Conservation (phyloP, 2,329 filamentous ascomycete species). For the Aspergillus carbonarius region DNA sequence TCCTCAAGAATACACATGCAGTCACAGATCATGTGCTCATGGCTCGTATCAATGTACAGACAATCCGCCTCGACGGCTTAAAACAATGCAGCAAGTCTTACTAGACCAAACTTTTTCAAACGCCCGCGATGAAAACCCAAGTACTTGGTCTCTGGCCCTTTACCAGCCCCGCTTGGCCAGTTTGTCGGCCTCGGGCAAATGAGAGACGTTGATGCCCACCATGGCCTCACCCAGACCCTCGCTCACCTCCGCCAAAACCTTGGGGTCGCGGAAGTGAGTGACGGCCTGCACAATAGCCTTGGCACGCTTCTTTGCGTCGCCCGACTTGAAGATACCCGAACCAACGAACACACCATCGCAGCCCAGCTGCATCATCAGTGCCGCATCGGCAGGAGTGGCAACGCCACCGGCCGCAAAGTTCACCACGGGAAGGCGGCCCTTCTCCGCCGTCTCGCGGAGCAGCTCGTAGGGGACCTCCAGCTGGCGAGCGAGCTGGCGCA, state of each 20-base stretch:
- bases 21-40: conserved; percentile 13
- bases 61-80: not conserved
- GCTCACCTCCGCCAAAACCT: conserved; percentile 82
- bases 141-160: conserved; percentile 3
- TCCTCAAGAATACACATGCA: not conserved
- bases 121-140: conserved; percentile 9
- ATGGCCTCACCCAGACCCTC: conserved; percentile 93
- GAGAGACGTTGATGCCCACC: conserved; percentile 87
- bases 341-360: conserved; percentile 98
- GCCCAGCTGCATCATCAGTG: conserved; percentile 98
- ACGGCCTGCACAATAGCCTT: conserved; percentile 93
- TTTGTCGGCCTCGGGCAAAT: conserved; percentile 76
- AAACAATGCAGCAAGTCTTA: not conserved
- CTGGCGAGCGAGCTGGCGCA: conserved; percentile 77
- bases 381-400: conserved; percentile 97
- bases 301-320: conserved; percentile 83
- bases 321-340: conserved; percentile 95
- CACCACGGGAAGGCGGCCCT: conserved; percentile 87
- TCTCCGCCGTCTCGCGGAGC: conserved; percentile 80
- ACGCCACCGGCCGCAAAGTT: conserved; percentile 98
- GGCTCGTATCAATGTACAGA: conserved; percentile 12
- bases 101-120: conserved; percentile 17
- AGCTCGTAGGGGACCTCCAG: conserved; percentile 75
- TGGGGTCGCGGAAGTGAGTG: conserved; percentile 83
- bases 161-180: conserved; percentile 85